phyloP scores from a whole-genome alignment of 805 yeast species.

The Saccharomycopsis microspora region DNA sequence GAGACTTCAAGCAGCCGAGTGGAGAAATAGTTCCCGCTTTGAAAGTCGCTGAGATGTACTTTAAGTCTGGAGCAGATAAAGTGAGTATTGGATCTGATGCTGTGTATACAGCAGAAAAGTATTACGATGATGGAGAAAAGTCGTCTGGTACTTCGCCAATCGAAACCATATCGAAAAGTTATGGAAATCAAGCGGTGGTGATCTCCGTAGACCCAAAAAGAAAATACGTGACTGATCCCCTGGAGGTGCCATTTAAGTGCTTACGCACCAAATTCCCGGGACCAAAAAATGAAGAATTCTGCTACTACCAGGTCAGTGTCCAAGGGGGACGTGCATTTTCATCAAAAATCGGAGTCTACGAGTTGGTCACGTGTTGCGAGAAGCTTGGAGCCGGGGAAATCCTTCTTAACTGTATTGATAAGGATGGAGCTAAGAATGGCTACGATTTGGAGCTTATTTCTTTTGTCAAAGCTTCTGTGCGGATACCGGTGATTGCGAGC shows the following conservation, averaged over 20 bases:
- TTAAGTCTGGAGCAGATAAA: slow-evolving; percentile 96
- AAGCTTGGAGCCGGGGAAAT: slow-evolving; percentile 95
- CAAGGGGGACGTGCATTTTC: slow-evolving; percentile 89
- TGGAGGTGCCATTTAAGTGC: slow-evolving; percentile 40
- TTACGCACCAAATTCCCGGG: slow-evolving; percentile 59
- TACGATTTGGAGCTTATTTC: slow-evolving; percentile 77
- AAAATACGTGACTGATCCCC: slow-evolving; percentile 44
- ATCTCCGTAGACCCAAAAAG: slow-evolving; percentile 97
- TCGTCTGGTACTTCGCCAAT: slow-evolving; percentile 78
- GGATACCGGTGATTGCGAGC: slow-evolving; percentile 92
- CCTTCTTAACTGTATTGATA: slow-evolving; percentile 86
- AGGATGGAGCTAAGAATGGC: slow-evolving; percentile 94
- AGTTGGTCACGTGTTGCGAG: slow-evolving; percentile 81
- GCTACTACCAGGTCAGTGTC: slow-evolving; percentile 92
- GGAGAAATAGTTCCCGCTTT: slow-evolving; percentile 74
- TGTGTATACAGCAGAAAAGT: slow-evolving; percentile 80
- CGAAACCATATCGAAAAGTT: slow-evolving; percentile 83
- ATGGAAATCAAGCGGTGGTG: slow-evolving; percentile 96
- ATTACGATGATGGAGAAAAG: slow-evolving; percentile 42
- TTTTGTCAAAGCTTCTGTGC: slow-evolving; percentile 65
- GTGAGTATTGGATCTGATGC: slow-evolving; percentile 98
- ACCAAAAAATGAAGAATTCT: slow-evolving; percentile 80
- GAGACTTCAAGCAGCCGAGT: slow-evolving; percentile 79
- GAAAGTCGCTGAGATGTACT: slow-evolving; percentile 84
- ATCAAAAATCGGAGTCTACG: slow-evolving; percentile 84